A percentile compares a stretch with the other conserved stretches of the same genome.
Conservation (phyloP, 768 basidiomycete genomes). For the Boletus vinaceobasis region DNA sequence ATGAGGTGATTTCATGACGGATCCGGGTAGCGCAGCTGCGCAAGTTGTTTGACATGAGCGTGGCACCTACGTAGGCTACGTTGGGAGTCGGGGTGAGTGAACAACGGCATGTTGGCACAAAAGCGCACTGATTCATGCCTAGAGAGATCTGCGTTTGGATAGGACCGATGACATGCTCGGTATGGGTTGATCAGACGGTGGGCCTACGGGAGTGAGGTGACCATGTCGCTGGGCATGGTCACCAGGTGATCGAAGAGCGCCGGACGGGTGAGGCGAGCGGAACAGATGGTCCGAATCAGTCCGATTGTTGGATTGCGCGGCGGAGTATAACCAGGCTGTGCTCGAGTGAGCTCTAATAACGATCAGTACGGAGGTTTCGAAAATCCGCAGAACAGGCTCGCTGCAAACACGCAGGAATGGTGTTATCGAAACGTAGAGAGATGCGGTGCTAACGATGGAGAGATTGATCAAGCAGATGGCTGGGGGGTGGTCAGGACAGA, state of each 20-base stretch:
- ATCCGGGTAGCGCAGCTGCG: constrained; percentile 4
- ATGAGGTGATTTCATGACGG: constrained; percentile 25
- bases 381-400: not conserved
- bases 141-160: constrained; percentile 1
- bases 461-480: not conserved
- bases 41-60: constrained; percentile 13
- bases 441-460: constrained; percentile 4
- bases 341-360: not conserved
- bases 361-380: not conserved
- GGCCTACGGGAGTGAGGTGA: not conserved
- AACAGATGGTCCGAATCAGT: not conserved
- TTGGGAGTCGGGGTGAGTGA: constrained; percentile 6
- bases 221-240: not conserved
- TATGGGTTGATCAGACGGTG: constrained; percentile 1
- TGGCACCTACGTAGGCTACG: constrained; percentile 7
- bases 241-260: constrained; percentile 1
- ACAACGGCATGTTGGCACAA: constrained; percentile 11
- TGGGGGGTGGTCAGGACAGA: not conserved
- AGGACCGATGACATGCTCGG: not conserved
- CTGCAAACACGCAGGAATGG: constrained; percentile 24
- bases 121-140: not conserved
- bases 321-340: not conserved
- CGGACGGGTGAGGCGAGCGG: constrained; percentile 2
- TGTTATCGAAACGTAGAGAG: constrained; percentile 11
- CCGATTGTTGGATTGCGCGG: not conserved